Conservation (phyloP, 2,329 filamentous ascomycete species). For the Diplocarpon mali region DNA sequence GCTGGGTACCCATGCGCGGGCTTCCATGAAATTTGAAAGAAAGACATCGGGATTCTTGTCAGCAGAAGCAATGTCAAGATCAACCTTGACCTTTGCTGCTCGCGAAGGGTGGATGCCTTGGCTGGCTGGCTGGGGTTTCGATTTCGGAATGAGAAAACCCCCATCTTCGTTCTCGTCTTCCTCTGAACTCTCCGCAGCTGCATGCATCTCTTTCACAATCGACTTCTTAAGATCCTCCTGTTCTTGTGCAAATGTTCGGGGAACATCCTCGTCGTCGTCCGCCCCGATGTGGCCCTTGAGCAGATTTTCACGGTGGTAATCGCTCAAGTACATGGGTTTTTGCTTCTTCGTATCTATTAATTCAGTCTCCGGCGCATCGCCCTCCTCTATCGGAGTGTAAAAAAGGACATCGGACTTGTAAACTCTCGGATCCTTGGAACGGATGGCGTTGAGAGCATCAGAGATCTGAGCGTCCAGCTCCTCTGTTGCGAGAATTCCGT, state of each 20-base stretch:
- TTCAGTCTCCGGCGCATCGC: slow-evolving; percentile 19
- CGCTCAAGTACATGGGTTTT: slow-evolving; percentile 73
- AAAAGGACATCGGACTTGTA: slow-evolving; percentile 76
- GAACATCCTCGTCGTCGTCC: slow-evolving; percentile 44
- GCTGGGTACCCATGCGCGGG: slow-evolving; percentile 75
- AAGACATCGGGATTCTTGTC: slow-evolving; percentile 86
- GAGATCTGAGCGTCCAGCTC: slow-evolving; percentile 79
- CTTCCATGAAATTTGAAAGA: slow-evolving; percentile 90
- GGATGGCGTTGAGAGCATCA: slow-evolving; percentile 77
- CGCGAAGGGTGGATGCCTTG: slow-evolving; percentile 47
- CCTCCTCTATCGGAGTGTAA: slow-evolving; percentile 55
- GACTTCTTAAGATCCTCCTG: slow-evolving; percentile 72
- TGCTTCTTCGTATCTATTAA: slow-evolving; percentile 49
- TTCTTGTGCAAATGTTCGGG: slow-evolving; percentile 72
- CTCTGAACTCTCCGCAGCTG: slow-evolving; percentile 37
- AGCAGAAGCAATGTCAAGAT: slow-evolving; percentile 60
- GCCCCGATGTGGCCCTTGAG: slow-evolving; percentile 56
- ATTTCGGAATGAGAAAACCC: slow-evolving; percentile 67
- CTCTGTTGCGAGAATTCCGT: slow-evolving; percentile 75
- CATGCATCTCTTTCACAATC: slow-evolving; percentile 72
- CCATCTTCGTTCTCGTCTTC: slow-evolving; percentile 43
- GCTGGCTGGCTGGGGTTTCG: slow-evolving; percentile 30
- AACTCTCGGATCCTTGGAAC: slow-evolving; percentile 79
- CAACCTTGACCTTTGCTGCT: slow-evolving; percentile 37
- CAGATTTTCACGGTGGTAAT: slow-evolving; percentile 91